phyloP scores from a whole-genome alignment of 495 filamentous ascomycete genomes.

The Podospora australis region DNA sequence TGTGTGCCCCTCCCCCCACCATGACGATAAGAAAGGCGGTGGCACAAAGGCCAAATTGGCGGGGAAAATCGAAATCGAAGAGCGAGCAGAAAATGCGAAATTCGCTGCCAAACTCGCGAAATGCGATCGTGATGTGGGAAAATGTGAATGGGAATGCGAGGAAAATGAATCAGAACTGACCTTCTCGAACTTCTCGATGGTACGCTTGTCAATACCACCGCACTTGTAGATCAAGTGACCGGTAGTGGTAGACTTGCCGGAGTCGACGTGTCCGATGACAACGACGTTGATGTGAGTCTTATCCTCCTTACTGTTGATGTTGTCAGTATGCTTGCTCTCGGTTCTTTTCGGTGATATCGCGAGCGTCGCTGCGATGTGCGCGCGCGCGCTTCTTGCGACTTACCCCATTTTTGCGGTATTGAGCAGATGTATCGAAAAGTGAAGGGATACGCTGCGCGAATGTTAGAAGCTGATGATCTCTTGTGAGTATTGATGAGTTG shows the following conservation, averaged over 20 bases:
- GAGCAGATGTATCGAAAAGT: constrained; percentile 7
- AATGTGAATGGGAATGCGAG: constrained; percentile 5
- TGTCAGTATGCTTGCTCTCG: too few species aligned
- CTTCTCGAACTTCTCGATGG: constrained; percentile 99
- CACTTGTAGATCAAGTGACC: constrained; percentile 99
- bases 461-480: constrained; percentile 11
- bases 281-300: constrained; percentile 94
- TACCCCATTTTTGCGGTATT: constrained; percentile 31
- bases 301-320: constrained; percentile 62
- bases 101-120: not conserved
- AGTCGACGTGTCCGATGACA: constrained; percentile 99
- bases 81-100: constrained; percentile 12
- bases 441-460: constrained; percentile 8
- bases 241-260: constrained; percentile 95
- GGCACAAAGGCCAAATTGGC: constrained; percentile 19
- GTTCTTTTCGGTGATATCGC: not conserved
- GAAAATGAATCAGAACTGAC: constrained; percentile 44
- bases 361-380: not conserved
- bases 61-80: constrained; percentile 13
- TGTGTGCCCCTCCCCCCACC: constrained; percentile 28
- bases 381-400: constrained; percentile 1
- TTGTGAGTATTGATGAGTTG: not conserved
- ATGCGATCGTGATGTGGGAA: constrained; percentile 6
- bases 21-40: constrained; percentile 22
- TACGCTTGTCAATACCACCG: constrained; percentile 99